These are phyloP conservation scores for Aspergillus udagawae DNA, from an alignment of 2,329 filamentous ascomycete species.

Conservation along the genomic window DNA sequence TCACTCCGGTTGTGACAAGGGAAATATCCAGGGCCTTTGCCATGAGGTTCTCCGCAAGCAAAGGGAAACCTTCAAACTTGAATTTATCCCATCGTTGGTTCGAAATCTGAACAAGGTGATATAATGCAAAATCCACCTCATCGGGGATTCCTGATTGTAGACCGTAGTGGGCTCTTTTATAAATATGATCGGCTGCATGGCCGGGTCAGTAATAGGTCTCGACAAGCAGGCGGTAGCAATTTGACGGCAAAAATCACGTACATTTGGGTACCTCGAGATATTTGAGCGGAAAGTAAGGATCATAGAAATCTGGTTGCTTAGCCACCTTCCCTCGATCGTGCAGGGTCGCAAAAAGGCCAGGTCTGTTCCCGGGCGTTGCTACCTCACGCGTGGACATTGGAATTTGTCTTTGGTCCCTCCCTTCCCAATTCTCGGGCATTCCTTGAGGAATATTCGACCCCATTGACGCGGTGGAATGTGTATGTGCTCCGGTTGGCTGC, in stretches of 20 bases:
- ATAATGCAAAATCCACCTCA: conserved; percentile 88
- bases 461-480: conserved; percentile 26
- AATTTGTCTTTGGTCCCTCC: conserved; percentile 31
- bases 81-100: conserved; percentile 94
- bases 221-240: not conserved
- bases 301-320: conserved; percentile 36
- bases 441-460: conserved; percentile 29
- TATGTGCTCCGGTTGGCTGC: conserved; percentile 25
- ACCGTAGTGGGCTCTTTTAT: conserved; percentile 79
- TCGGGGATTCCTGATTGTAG: conserved; percentile 72
- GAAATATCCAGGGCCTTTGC: conserved; percentile 79
- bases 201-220: conserved; percentile 7
- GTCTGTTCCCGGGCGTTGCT: conserved; percentile 41
- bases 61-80: conserved; percentile 86
- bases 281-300: conserved; percentile 34
- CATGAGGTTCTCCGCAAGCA: conserved; percentile 81
- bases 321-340: conserved; percentile 25
- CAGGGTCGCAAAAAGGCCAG: conserved; percentile 30
- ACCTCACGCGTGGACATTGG: conserved; percentile 40
- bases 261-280: conserved; percentile 35
- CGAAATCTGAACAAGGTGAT: conserved; percentile 92
- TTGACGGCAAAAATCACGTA: conserved; percentile 16
- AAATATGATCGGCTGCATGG: conserved; percentile 60
- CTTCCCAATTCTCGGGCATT: conserved; percentile 34
- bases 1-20: conserved; percentile 72